Conservation (phyloP, 345 rosid genomes). For the Sonneratia alba region DNA sequence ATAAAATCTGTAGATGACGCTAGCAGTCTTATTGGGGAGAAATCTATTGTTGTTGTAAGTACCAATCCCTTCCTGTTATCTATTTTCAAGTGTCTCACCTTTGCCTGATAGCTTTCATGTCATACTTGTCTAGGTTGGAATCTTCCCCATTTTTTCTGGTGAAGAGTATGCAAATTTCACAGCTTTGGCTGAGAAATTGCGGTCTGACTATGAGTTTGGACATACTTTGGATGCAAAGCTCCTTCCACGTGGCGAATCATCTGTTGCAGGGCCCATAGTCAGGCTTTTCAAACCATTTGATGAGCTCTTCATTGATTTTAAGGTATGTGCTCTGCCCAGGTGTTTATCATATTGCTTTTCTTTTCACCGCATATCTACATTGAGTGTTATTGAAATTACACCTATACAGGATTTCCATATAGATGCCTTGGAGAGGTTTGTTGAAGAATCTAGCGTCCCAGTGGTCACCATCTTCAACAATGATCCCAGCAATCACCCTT, state of each 20-base stretch:
- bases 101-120: neutral
- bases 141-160: slow-evolving; percentile 81
- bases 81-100: neutral
- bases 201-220: slow-evolving; percentile 81
- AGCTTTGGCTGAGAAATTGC: slow-evolving; percentile 66
- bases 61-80: neutral
- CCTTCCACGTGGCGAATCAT: slow-evolving; percentile 86
- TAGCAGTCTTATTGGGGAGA: slow-evolving; percentile 43
- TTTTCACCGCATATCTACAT: neutral
- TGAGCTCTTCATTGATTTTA: slow-evolving; percentile 63
- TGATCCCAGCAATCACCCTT: slow-evolving; percentile 73
- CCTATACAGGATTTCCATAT: slow-evolving; percentile 56
- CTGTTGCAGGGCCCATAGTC: slow-evolving; percentile 73
- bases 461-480: slow-evolving; percentile 56
- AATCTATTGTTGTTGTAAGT: slow-evolving; percentile 65
- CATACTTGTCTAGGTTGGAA: slow-evolving; percentile 58
- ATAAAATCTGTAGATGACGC: slow-evolving; percentile 61
- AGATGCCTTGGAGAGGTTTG: slow-evolving; percentile 70
- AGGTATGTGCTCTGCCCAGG: slow-evolving; percentile 34
- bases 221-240: slow-evolving; percentile 77
- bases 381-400: neutral
- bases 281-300: slow-evolving; percentile 97
- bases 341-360: neutral
- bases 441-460: slow-evolving; percentile 69
- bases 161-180: slow-evolving; percentile 69